A percentile compares a stretch with the other conserved stretches of the same genome.
Conservation (phyloP, 768 basidiomycete species). For the Suillus occidentalis region DNA sequence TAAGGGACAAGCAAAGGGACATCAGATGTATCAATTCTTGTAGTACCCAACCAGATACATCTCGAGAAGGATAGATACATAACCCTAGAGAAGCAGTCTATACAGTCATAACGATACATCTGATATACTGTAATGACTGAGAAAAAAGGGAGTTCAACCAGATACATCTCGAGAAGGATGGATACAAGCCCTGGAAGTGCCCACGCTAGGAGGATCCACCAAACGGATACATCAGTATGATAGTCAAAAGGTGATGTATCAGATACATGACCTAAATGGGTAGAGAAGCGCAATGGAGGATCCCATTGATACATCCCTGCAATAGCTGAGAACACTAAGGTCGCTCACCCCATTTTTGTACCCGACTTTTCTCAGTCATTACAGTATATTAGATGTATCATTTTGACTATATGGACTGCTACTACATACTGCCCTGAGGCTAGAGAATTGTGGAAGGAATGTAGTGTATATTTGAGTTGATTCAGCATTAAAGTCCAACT, state of each 20-base stretch:
- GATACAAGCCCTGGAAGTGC: too few species aligned
- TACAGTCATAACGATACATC: neutral
- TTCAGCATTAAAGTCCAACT: too few species aligned
- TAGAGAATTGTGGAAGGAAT: too few species aligned
- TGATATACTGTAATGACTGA: neutral
- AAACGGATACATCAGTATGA: neutral
- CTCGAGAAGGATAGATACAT: too few species aligned
- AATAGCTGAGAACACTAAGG: neutral
- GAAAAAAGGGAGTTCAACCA: neutral
- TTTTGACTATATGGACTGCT: neutral
- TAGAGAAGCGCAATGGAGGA: neutral
- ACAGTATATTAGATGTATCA: neutral
- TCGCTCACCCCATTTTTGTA: neutral
- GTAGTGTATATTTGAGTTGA: too few species aligned
- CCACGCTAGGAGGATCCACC: neutral
- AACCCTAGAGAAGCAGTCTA: neutral
- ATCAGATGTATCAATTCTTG: too few species aligned
- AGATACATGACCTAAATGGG: neutral
- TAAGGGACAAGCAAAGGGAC: too few species aligned
- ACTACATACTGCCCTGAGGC: too few species aligned
- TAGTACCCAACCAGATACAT: too few species aligned
- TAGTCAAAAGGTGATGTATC: neutral
- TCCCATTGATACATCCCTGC: neutral
- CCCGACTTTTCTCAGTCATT: neutral
- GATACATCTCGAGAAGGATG: too few species aligned